phyloP scores from a whole-genome alignment of 768 basidiomycete genomes.

The Mycena olivaceomarginata region DNA sequence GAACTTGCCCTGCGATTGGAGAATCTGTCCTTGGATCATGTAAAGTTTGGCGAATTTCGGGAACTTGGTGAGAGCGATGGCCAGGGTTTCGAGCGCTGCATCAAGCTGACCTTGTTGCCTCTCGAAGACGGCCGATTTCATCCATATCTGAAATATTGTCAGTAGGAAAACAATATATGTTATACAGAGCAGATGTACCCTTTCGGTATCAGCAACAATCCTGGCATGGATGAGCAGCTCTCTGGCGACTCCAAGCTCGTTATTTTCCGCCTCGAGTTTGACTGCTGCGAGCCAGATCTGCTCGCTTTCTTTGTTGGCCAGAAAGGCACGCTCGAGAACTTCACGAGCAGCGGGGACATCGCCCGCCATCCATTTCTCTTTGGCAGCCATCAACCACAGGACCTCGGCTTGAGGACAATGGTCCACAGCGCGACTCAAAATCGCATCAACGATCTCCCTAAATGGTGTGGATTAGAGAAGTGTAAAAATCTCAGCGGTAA shows the following conservation, averaged over 20 bases:
- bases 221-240: constrained; percentile 93
- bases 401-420: constrained; percentile 97
- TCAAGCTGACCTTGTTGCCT: constrained; percentile 88
- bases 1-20: constrained; percentile 76
- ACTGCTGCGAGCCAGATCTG: constrained; percentile 98
- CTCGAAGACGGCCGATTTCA: constrained; percentile 98
- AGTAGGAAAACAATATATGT: constrained; percentile 12
- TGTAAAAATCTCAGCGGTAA: background rate
- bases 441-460: constrained; percentile 87
- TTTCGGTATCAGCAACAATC: constrained; percentile 92
- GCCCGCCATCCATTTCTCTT: constrained; percentile 95
- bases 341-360: constrained; percentile 94
- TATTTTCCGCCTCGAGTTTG: constrained; percentile 97
- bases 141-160: constrained; percentile 87
- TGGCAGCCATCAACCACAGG: constrained; percentile 98
- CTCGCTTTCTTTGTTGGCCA: constrained; percentile 97
- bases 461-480: constrained; percentile 8
- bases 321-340: constrained; percentile 92
- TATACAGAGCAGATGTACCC: constrained; percentile 68
- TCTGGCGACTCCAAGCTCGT: constrained; percentile 89
- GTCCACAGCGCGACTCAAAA: constrained; percentile 88
- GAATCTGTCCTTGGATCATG: constrained; percentile 98
- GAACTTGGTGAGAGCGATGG: constrained; percentile 87
- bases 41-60: constrained; percentile 94
- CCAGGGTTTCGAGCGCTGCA: constrained; percentile 84